Base-by-base conservation (phyloP, 225 moss, liverwort and hornwort species). In the Physcomitrium patens region DNA sequence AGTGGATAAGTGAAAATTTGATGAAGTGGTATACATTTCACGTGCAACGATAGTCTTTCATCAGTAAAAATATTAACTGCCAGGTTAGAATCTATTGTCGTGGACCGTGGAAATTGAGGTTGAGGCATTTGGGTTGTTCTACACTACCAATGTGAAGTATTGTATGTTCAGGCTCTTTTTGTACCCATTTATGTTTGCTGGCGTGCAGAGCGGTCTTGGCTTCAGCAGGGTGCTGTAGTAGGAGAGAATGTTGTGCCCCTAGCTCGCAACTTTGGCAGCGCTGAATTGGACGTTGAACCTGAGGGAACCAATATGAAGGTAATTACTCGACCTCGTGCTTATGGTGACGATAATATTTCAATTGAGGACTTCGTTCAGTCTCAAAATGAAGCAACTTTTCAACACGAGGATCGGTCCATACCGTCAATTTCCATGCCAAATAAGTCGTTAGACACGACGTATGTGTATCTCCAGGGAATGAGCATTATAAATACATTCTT, bases 181-280 rank as follows among this genome's bases (percentile, higher is more conserved):
- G 15, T 79, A 45, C 75, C 77, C 17, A 80, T 69, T 52, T 69
- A 18, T 28, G 42, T 72, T 71, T 76, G 58, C 61, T 68, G 68
- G 72, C 80, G 73, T 27, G 53, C 86, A 99, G 99, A 99, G 80
- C 89, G 99, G 72, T 80, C 83, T 73, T 95, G 99, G 92, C 90
- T 99, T 68, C 91, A 93, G 60, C 99, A 95, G 89, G 99, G 99
- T 71, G 76, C 86, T 46, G 82, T 74, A 71, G 89, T 99, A 42
- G 99, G 99, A 71, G 95, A 93, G 72, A 99, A 99, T 75, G 92
- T 99, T 44, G 99, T 99, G 60, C 99, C 99, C 57, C 77, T 99
- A 57, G 99, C 99, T 67, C 86, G 99, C 76, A 95, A 99, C 76
- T 99, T 99, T 73, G 97, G 97, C 67, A 91, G 90, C 80, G 91